Evolutionary conservation across 2,329 filamentous ascomycete genomes (phyloP), one percentile per base, ranked within the genome.

Genomic region (Talaromyces sp.): DNA sequence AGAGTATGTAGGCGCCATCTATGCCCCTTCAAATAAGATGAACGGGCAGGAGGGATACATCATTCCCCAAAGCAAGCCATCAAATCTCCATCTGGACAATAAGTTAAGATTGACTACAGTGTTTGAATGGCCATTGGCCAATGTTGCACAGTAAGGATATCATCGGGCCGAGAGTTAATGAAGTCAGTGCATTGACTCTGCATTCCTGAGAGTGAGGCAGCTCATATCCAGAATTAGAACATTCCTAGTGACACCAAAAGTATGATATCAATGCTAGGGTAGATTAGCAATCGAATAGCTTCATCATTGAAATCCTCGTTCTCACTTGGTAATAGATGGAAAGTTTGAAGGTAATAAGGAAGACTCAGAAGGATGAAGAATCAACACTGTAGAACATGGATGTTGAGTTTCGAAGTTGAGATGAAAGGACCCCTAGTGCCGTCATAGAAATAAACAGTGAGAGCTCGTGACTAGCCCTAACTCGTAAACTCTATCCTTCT

Each of bases 81-180:
- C 31, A 8, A 22, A 56, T 22, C 33, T 39, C 33, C n/a, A 54
- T 54, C 27, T 35, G 52, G 31, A 24, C 19, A 11, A 14, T 56
- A 19, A 56, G 33, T 5, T 8, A 35, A 35, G 50, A 37, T 54
- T 54, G 11, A 31, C 27, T 35, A 35, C 31, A 19, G 33, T 59
- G 14, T 43, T 43, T 45, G 37, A 33, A 27, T 59, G 56, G 24
- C 56, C 11, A 59, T 59, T 59, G 39, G 56, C 37, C 31, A 41
- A 33, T 59, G 56, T 59, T 59, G 56, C 56, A 59, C 56, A 59
- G 56, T 33, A n/a, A 59, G 39, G 37, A 43, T 45, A 45, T 59
- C 56, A 43, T 58, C 56, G 35, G 37, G 35, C 22, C 56, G 24
- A 14, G 22, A 31, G 22, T 31, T 39, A 45, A 45, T 59, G 56